Base-by-base conservation (phyloP, 2,329 filamentous ascomycete genomes). In the Chalara sp. region DNA sequence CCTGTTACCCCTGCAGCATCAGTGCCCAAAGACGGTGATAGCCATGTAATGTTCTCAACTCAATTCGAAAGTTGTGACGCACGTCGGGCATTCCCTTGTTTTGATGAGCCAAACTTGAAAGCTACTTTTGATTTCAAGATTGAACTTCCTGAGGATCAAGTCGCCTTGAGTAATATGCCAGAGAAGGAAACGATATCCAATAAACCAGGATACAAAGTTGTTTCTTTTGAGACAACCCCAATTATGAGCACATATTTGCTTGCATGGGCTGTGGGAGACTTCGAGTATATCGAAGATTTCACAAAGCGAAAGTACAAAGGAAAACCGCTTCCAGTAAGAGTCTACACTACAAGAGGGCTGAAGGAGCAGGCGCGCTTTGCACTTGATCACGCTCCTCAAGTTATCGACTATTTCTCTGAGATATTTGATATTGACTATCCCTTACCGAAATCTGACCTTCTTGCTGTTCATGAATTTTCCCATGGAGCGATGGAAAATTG, bases 31-130 rank as follows among this genome's bases (percentile, higher is more conserved):
- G 89, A 84, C 57, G 76, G 76, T 44, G 76, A 83, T 61, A 80
- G 76, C 65, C 79, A 82, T 67, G 79, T 80, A 65, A 91, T 92
- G 87, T 76, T 96, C 69, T 95, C 89, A 74, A 99, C 93, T 46
- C 93, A 99, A 68, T 99, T 99, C 65, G 93, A 99, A 75, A 86
- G 91, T 44, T 96, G 90, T 64, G 93, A 99, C 71, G 93, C 93
- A 55, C 86, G 93, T 58, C 80, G 91, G 59, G 92, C 93, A 6
- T 96, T 99, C 72, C 93, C 93, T 45, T 99, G 93, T 73, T 97
- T 97, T 65, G 93, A 99, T 65, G 93, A 99, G 73, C 93, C 93
- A 41, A 96, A 95, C 64, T 79, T 97, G 57, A 99, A 99, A 73
- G 89, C 93, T 8, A 92, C 90, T 2, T 97, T 96, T 65, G 91